A percentile compares a stretch with the other conserved stretches of the same genome.
These are phyloP conservation scores for Pseudoneurospora amorphoporcata DNA, from an alignment of 495 filamentous ascomycete genomes.

Conservation along the genomic window DNA sequence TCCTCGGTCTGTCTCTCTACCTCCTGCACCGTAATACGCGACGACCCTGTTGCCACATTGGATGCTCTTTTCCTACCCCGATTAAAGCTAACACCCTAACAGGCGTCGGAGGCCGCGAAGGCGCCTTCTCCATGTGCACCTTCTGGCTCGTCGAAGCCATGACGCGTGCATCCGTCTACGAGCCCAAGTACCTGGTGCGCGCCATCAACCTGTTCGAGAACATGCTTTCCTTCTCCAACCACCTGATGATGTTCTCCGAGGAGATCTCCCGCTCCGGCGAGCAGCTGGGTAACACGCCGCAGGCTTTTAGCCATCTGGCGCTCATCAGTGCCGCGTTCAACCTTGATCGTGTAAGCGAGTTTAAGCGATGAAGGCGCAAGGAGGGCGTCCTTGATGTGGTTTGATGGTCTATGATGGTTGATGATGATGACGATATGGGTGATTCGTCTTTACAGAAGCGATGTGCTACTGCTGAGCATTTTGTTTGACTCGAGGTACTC, in stretches of 20 bases:
- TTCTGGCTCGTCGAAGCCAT: slow-evolving; percentile 73
- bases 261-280: slow-evolving; percentile 62
- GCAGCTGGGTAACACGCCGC: slow-evolving; percentile 62
- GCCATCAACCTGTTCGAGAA: slow-evolving; percentile 65
- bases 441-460: neutral
- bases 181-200: slow-evolving; percentile 48
- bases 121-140: slow-evolving; percentile 70
- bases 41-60: no score
- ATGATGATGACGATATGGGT: neutral
- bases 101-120: slow-evolving; percentile 65
- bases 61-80: neutral
- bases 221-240: slow-evolving; percentile 60
- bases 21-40: neutral
- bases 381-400: neutral
- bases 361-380: slow-evolving; percentile 7
- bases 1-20: neutral
- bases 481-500: neutral
- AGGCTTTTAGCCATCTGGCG: slow-evolving; percentile 64
- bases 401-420: neutral
- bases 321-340: slow-evolving; percentile 66
- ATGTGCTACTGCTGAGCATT: neutral
- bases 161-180: slow-evolving; percentile 56
- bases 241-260: slow-evolving; percentile 65
- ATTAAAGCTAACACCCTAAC: neutral
- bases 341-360: slow-evolving; percentile 41